Evolutionary conservation across 768 basidiomycete genomes (phyloP).

Genomic region (Serendipita sp.): DNA sequence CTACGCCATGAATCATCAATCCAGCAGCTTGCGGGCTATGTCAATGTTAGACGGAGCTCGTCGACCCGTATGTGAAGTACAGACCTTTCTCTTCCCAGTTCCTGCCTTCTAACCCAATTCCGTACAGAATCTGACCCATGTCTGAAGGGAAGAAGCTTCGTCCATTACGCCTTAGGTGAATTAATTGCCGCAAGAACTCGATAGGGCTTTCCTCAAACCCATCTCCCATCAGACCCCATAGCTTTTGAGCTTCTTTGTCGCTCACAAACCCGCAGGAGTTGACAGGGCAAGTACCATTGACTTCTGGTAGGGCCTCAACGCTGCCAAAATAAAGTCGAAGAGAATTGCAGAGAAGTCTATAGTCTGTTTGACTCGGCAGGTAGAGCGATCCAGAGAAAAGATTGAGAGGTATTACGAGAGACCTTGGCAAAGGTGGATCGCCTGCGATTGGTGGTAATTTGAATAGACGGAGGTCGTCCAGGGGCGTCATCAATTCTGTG

Average conservation of each 20-base stretch:
- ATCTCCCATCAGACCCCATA: background rate
- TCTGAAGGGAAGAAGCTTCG: background rate
- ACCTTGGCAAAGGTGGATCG: constrained; percentile 9
- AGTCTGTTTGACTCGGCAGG: constrained; percentile 20
- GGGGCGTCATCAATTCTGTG: constrained; percentile 21
- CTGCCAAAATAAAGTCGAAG: constrained; percentile 21
- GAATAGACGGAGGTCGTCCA: constrained; percentile 24
- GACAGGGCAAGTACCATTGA: background rate
- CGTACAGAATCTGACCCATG: background rate
- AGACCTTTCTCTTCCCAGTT: too few species aligned
- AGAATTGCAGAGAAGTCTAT: constrained; percentile 22
- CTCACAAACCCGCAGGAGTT: background rate
- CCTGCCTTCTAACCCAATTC: background rate
- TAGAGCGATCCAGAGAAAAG: constrained; percentile 33
- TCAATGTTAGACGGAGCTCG: too few species aligned
- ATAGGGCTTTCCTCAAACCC: background rate
- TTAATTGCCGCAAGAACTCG: background rate
- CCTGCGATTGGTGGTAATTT: constrained; percentile 15
- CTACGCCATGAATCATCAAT: too few species aligned
- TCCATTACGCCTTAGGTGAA: background rate
- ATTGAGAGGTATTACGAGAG: constrained; percentile 23
- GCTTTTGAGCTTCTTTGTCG: background rate
- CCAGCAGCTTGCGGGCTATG: too few species aligned
- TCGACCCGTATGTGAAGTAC: too few species aligned
- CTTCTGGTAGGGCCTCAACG: background rate